Percentiles rank a stretch among this genome's conserved stretches.
phyloP scores from a whole-genome alignment of 2,329 filamentous ascomycete genomes.

The Fusarium nygamai region DNA sequence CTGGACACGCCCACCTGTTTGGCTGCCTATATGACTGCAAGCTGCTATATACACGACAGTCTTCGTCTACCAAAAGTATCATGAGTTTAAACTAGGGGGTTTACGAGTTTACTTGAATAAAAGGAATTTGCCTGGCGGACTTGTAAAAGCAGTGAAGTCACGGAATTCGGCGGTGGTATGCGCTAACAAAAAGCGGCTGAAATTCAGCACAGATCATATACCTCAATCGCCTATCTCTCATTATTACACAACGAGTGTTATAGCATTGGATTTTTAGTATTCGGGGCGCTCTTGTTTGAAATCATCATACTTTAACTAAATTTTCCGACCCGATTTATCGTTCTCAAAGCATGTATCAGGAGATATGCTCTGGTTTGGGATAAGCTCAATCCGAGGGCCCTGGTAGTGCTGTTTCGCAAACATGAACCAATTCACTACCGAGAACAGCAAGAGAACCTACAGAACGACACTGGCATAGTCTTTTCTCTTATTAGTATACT shows the following conservation, averaged over 20 bases:
- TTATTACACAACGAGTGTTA: too few relatives aligned
- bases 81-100: accelerated
- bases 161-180: too few relatives aligned
- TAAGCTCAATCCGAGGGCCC: not conserved
- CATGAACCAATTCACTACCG: not conserved
- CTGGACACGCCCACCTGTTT: not conserved
- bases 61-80: too few relatives aligned
- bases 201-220: too few relatives aligned
- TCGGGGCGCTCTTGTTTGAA: too few relatives aligned
- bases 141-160: not conserved
- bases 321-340: too few relatives aligned
- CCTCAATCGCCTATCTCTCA: too few relatives aligned
- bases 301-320: too few relatives aligned
- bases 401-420: not conserved
- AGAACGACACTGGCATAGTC: not conserved
- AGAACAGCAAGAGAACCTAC: not conserved
- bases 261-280: too few relatives aligned
- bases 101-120: accelerated
- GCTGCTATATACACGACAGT: too few relatives aligned
- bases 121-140: not conserved
- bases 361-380: not conserved
- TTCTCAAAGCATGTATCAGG: accelerated
- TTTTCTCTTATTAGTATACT: accelerated
- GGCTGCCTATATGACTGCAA: not conserved
- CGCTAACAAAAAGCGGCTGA: too few relatives aligned